phyloP scores from a whole-genome alignment of 768 basidiomycete genomes.

The Boletus insuetus region DNA sequence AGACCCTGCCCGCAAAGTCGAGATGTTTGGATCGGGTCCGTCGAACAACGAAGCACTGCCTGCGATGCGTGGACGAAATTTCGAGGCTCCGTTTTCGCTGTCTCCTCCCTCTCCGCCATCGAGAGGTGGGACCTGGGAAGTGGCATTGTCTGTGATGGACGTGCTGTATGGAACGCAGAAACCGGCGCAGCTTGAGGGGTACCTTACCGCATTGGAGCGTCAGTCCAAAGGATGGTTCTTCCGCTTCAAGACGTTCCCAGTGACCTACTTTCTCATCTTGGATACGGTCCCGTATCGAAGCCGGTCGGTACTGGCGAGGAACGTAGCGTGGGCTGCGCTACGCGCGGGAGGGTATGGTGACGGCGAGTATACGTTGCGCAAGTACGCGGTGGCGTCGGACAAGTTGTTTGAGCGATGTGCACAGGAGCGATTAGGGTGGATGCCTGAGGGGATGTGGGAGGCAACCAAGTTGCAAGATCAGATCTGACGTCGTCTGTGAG shows the following conservation, averaged over 20 bases:
- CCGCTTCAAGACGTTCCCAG: constrained; percentile 30
- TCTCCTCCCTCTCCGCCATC: background rate
- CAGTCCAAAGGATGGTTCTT: constrained; percentile 22
- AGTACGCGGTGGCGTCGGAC: background rate
- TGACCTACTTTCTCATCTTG: constrained; percentile 32
- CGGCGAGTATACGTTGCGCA: constrained; percentile 18
- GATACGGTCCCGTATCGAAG: constrained; percentile 6
- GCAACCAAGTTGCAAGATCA: background rate
- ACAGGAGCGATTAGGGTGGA: constrained; percentile 20
- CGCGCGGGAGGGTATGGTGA: constrained; percentile 25
- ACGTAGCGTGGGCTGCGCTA: constrained; percentile 22
- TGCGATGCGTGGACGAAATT: constrained; percentile 9
- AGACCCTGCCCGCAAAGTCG: too few species aligned
- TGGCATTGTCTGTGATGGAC: constrained; percentile 14
- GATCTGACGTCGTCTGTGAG: too few species aligned
- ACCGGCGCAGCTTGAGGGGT: background rate
- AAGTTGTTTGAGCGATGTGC: background rate
- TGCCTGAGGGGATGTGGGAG: constrained; percentile 1
- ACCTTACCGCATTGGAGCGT: constrained; percentile 1
- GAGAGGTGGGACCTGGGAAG: constrained; percentile 11
- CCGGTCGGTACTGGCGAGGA: background rate
- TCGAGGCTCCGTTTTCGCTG: constrained; percentile 22
- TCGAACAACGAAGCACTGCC: constrained; percentile 6
- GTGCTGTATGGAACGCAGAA: constrained; percentile 18
- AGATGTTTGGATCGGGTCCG: constrained; percentile 23